Evolutionary conservation across 23 red algal genomes (phyloP).

Genomic region (Pyropia haitanensis): DNA sequence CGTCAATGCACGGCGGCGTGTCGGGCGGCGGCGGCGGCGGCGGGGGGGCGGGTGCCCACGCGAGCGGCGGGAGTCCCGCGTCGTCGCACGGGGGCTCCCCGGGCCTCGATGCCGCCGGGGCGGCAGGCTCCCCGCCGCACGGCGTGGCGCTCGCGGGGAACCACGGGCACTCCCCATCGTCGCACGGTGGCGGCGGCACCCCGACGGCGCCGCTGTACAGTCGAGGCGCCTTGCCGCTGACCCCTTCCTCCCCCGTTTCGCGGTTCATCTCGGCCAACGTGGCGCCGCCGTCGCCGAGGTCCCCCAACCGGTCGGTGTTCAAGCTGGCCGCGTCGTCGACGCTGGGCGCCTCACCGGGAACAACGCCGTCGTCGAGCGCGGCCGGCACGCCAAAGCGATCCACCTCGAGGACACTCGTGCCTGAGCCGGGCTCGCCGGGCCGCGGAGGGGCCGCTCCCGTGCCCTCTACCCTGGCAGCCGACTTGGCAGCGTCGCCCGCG

Average conservation of each 20-base stretch:
- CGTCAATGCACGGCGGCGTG: background rate
- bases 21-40: background rate
- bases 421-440: too few species aligned
- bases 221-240: too few species aligned
- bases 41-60: background rate
- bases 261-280: background rate
- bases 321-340: background rate
- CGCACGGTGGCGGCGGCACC: background rate
- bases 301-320: background rate
- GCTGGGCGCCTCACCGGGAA: background rate
- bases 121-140: background rate
- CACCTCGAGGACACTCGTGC: too few species aligned
- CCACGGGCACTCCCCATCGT: background rate
- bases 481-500: too few species aligned
- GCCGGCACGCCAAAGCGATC: too few species aligned
- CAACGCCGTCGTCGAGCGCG: background rate
- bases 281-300: background rate
- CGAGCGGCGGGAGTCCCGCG: background rate
- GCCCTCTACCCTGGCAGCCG: too few species aligned
- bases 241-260: background rate
- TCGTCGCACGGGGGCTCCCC: background rate
- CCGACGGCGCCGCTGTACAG: too few species aligned
- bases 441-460: too few species aligned
- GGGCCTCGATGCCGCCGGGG: background rate
- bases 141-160: background rate